A percentile compares a stretch with the other conserved stretches of the same genome.
Evolutionary conservation across 2,329 filamentous ascomycete genomes (phyloP).

Genomic region (Aspergillus sp.): DNA sequence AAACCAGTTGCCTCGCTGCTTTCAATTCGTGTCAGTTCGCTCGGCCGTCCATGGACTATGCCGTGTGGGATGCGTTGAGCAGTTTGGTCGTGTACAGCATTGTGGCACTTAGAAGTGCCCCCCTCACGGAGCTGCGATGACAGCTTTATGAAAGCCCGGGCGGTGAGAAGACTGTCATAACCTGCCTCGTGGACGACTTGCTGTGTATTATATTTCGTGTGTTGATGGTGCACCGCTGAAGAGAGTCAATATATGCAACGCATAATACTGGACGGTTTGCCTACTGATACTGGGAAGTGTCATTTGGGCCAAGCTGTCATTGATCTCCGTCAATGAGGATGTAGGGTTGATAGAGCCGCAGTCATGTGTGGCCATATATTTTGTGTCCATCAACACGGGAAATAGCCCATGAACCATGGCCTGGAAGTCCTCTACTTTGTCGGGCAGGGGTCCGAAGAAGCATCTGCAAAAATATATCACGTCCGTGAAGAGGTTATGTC

Average conservation of each 20-base stretch:
- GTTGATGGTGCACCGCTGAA: conserved; percentile 21
- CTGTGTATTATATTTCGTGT: conserved; percentile 21
- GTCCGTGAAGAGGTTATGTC: conserved; percentile 56
- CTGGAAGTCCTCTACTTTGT: conserved; percentile 47
- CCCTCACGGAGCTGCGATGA: conserved; percentile 42
- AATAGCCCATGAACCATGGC: conserved; percentile 44
- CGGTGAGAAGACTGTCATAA: conserved; percentile 54
- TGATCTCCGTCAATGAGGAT: conserved; percentile 24
- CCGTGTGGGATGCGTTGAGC: neutral
- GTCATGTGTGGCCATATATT: conserved; percentile 52
- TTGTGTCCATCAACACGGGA: conserved; percentile 52
- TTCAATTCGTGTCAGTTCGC: neutral
- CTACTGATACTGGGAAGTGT: conserved; percentile 23
- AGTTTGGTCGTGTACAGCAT: neutral
- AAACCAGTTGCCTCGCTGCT: neutral
- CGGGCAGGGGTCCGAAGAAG: conserved; percentile 51
- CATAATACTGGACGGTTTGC: conserved; percentile 2
- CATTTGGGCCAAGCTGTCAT: conserved; percentile 15
- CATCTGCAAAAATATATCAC: conserved; percentile 52
- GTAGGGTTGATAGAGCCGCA: conserved; percentile 43
- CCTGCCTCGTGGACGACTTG: conserved; percentile 48
- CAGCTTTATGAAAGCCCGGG: conserved; percentile 48
- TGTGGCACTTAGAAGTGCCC: conserved; percentile 7
- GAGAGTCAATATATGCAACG: conserved; percentile 10
- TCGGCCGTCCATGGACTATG: neutral